Evolutionary conservation across 108 stramenopile species (phyloP).

Genomic region (Pseudonitzschia delicatissima): DNA sequence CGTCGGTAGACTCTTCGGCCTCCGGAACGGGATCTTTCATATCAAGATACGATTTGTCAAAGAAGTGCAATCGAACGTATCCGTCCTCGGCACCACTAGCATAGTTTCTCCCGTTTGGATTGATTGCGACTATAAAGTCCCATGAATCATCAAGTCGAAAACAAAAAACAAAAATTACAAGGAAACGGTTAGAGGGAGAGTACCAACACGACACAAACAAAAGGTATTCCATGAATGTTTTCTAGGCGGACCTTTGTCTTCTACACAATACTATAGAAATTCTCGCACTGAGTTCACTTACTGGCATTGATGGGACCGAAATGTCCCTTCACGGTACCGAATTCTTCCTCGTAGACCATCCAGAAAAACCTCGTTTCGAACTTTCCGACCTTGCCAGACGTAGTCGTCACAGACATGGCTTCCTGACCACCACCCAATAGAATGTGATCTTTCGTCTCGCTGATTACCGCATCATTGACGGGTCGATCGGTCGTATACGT

Average conservation of each 20-base stretch:
- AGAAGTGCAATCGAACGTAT: slow-evolving; percentile 95
- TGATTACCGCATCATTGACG: slow-evolving; percentile 97
- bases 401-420: slow-evolving; percentile 98
- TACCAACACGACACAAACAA: too few relatives aligned
- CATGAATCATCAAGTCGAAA: neutral
- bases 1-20: slow-evolving; percentile 58
- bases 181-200: neutral
- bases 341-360: slow-evolving; percentile 95
- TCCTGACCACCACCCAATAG: slow-evolving; percentile 98
- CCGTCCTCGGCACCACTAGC: slow-evolving; percentile 95
- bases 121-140: slow-evolving; percentile 72
- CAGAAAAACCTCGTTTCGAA: slow-evolving; percentile 98
- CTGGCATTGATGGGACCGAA: slow-evolving; percentile 98
- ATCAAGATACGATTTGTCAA: slow-evolving; percentile 94
- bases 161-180: neutral
- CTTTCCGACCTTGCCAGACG: slow-evolving; percentile 95
- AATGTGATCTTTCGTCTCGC: slow-evolving; percentile 94
- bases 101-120: slow-evolving; percentile 92
- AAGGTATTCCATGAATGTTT: neutral
- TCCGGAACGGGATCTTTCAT: slow-evolving; percentile 96
- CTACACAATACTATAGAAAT: neutral
- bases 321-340: slow-evolving; percentile 97
- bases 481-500: slow-evolving; percentile 97
- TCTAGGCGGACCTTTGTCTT: neutral
- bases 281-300: too few relatives aligned